Base-by-base conservation (phyloP, 2,329 filamentous ascomycete genomes). In the Chalaropsis ovoidea region DNA sequence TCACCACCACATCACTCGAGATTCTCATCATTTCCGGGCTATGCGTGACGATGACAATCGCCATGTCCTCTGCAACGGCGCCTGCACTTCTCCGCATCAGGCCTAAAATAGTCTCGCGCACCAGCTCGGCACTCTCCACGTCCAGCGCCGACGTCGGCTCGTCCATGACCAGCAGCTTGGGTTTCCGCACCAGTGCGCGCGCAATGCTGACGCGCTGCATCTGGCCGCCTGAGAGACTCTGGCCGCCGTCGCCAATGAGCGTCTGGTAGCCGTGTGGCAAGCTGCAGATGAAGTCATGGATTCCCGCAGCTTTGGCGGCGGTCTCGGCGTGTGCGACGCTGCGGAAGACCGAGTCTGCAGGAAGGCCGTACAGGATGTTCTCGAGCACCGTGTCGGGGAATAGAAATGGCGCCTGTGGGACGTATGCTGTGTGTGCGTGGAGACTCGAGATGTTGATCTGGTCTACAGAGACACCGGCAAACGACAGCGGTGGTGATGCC, bases 81-180 rank as follows among this genome's bases (percentile, higher is more conserved):
- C 13, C 67, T 66, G 68, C 43, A 64, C 64, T 19, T 58, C 72
- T 65, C 0, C 70, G 68, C 13, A 86, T 76, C 0, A 94, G 74
- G 0, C 72, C 71, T 43, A 74, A 74, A 49, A 95, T 79, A 0
- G 86, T 86, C 8, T 81, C 75, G 13, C 88, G 78, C 2, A 96
- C 81, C 1, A 80, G 75, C 2, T 80, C 80, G 0, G 89, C 86
- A 47, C 82, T 86, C 69, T 86, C 82, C 0, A 81, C 79, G 71
- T 96, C 92, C 0, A 97, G 78, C 0, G 88, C 87, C 31, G 86
- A 89, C 0, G 92, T 96, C 0, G 91, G 89, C 75, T 96, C 92
- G 70, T 97, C 93, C 1, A 96, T 76, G 1, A 96, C 81, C 17
- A 96, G 76, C 1, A 96, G 77, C 49, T 81, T 80, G 0, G 91